Conservation (phyloP, 805 yeast genomes). For the Metschnikowia cerradonensis region DNA sequence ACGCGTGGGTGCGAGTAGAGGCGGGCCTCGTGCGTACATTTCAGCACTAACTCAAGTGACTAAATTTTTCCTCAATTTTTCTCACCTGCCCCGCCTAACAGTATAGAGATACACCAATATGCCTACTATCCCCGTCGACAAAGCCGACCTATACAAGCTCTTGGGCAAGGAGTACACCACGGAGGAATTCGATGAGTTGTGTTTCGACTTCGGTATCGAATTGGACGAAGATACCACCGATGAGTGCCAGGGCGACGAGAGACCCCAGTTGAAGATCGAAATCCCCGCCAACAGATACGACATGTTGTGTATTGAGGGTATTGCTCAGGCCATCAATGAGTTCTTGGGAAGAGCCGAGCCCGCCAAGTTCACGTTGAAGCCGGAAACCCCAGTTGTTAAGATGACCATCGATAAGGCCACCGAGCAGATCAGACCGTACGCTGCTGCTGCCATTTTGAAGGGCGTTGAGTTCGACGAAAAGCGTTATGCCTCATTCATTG, state of each 20-base stretch:
- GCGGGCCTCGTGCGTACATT: constrained; percentile 11
- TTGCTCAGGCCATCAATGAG: constrained; percentile 90
- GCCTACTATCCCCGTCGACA: constrained; percentile 98
- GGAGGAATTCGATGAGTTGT: constrained; percentile 92
- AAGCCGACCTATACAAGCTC: constrained; percentile 81
- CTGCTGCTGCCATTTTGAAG: constrained; percentile 91
- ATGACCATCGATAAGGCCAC: constrained; percentile 77
- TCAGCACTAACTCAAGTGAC: constrained; percentile 11
- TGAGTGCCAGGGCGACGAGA: constrained; percentile 65
- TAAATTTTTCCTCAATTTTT: constrained; percentile 13
- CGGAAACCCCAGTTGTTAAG: constrained; percentile 55
- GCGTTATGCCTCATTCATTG: constrained; percentile 89
- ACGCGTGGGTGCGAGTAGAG: constrained; percentile 1
- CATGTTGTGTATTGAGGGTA: constrained; percentile 96
- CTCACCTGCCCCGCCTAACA: constrained; percentile 4
- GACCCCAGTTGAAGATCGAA: constrained; percentile 96
- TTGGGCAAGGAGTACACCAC: constrained; percentile 63
- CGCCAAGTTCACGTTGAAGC: constrained; percentile 64
- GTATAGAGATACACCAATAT: constrained; percentile 35
- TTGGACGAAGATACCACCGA: constrained; percentile 95
- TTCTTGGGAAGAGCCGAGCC: constrained; percentile 66
- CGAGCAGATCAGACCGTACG: constrained; percentile 77
- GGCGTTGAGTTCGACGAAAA: constrained; percentile 77
- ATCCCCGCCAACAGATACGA: constrained; percentile 98
- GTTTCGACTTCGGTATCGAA: constrained; percentile 97